Conservation (phyloP, 208 protist species). For the Leishmania martiniquensis region DNA sequence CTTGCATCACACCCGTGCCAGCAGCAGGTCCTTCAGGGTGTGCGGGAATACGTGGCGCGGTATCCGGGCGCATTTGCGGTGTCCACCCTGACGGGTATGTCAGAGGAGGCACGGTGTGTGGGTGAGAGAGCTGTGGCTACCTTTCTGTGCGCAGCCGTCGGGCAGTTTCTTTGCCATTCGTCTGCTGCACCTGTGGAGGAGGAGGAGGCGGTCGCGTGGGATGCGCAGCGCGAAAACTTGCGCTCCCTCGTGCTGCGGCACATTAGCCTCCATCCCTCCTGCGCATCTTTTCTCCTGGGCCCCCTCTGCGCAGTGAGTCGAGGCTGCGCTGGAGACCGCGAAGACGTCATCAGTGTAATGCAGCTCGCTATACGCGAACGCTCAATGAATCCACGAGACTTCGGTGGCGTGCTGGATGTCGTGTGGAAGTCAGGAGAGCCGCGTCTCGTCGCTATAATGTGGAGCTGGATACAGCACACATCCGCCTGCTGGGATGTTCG, state of each 20-base stretch:
- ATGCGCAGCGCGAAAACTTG: slow-evolving; percentile 27
- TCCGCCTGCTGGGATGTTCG: slow-evolving; percentile 72
- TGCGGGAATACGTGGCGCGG: slow-evolving; percentile 26
- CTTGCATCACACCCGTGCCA: slow-evolving; percentile 48
- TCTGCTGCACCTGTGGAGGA: not conserved
- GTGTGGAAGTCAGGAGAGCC: slow-evolving; percentile 36
- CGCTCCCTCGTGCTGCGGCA: slow-evolving; percentile 45
- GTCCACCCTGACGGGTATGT: slow-evolving; percentile 35
- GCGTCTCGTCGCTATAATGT: slow-evolving; percentile 44
- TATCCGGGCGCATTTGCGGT: slow-evolving; percentile 18
- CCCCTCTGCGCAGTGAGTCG: slow-evolving; percentile 55
- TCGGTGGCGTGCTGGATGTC: slow-evolving; percentile 52
- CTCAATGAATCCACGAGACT: slow-evolving; percentile 60
- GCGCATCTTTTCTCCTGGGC: slow-evolving; percentile 45
- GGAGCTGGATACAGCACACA: slow-evolving; percentile 86
- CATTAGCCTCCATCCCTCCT: slow-evolving; percentile 42
- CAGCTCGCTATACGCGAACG: slow-evolving; percentile 41
- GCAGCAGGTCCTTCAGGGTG: slow-evolving; percentile 18
- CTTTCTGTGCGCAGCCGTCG: slow-evolving; percentile 37
- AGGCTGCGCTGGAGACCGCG: slow-evolving; percentile 19
- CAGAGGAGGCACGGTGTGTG: slow-evolving; percentile 34
- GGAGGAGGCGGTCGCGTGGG: not conserved
- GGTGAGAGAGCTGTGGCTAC: slow-evolving; percentile 22
- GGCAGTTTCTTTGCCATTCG: slow-evolving; percentile 1
- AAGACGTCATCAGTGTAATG: slow-evolving; percentile 51